These are phyloP conservation scores for Erigeron canadensis DNA, from an alignment of 129 eudicot species.

Conservation along the genomic window DNA sequence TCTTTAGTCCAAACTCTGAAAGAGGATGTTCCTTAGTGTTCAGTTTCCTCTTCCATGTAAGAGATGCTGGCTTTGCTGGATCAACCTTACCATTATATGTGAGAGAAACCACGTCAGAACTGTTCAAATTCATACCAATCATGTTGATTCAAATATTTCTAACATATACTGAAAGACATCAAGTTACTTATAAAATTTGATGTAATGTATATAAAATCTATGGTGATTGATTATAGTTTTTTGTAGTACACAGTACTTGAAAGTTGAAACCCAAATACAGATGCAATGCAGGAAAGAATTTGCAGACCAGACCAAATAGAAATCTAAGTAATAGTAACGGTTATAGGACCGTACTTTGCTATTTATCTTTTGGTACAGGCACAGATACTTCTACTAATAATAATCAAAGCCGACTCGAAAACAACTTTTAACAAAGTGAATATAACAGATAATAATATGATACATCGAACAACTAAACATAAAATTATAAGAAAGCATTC, in stretches of 20 bases:
- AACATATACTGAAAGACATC: neutral
- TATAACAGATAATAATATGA: neutral
- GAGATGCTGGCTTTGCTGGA: conserved; percentile 61
- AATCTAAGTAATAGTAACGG: neutral
- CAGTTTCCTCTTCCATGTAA: conserved; percentile 72
- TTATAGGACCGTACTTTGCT: conserved; percentile 3
- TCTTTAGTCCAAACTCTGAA: conserved; percentile 41
- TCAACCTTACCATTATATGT: conserved; percentile 44
- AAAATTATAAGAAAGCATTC: neutral
- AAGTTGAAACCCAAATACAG: neutral
- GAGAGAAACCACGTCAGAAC: neutral
- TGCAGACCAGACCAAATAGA: conserved; percentile 4
- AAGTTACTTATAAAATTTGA: conserved; percentile 12
- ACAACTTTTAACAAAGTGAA: neutral
- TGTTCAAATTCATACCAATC: conserved; percentile 12
- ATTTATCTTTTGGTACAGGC: conserved; percentile 31
- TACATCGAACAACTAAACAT: neutral
- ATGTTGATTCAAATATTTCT: neutral
- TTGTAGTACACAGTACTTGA: neutral
- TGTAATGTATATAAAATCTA: neutral
- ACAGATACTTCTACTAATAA: conserved; percentile 15
- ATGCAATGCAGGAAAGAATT: conserved; percentile 21
- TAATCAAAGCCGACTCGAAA: neutral
- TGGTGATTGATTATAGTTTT: neutral
- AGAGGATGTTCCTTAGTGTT: conserved; percentile 41